Percentiles rank a stretch among this genome's conserved stretches.
Evolutionary conservation across 2,329 filamentous ascomycete species (phyloP).

Genomic region (Metarhizium sp.): DNA sequence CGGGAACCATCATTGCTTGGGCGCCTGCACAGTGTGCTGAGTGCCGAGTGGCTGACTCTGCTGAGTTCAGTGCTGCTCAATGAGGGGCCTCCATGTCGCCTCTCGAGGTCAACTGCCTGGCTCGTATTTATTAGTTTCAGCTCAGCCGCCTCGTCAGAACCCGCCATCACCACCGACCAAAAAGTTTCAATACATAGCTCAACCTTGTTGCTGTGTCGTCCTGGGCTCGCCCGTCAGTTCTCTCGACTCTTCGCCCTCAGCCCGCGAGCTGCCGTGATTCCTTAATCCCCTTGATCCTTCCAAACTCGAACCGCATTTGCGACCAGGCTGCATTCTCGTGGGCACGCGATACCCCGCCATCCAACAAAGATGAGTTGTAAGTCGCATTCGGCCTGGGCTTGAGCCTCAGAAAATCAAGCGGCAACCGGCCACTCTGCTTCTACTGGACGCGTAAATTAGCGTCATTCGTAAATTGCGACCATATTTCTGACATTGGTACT

Average conservation of each 20-base stretch:
- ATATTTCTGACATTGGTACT: constrained; percentile 13
- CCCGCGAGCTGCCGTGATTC: background rate
- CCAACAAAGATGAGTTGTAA: constrained; percentile 21
- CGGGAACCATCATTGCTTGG: too few species aligned
- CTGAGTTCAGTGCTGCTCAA: too few species aligned
- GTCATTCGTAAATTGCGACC: background rate
- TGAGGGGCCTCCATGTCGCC: too few species aligned
- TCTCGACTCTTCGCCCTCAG: background rate
- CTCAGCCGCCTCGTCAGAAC: background rate
- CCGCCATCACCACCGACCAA: background rate
- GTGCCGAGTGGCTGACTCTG: too few species aligned
- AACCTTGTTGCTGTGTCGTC: background rate
- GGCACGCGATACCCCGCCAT: constrained; percentile 15
- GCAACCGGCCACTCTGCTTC: background rate
- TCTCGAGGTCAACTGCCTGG: too few species aligned
- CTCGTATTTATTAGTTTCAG: background rate
- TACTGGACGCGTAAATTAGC: background rate
- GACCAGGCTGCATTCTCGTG: background rate
- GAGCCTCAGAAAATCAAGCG: background rate
- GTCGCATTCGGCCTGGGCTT: constrained; percentile 9
- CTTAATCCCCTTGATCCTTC: background rate
- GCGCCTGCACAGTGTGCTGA: too few species aligned
- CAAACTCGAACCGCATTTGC: background rate
- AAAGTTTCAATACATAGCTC: background rate
- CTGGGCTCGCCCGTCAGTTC: background rate